These are phyloP conservation scores for Gossypium australe DNA, from an alignment of 345 rosid genomes.

Conservation along the genomic window DNA sequence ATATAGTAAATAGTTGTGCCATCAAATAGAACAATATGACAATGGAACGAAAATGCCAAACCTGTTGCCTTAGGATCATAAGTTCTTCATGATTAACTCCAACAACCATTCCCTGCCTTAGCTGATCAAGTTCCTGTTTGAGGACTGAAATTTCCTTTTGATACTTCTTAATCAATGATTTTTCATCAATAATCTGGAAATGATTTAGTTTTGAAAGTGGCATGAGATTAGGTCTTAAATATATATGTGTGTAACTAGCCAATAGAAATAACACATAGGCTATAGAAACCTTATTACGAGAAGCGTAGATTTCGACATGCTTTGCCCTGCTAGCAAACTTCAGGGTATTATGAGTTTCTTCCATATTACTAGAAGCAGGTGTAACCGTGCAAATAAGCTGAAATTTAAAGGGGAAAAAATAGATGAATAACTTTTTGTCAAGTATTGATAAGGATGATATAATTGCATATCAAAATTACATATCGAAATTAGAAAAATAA, in stretches of 20 bases:
- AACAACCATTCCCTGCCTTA: slow-evolving; percentile 72
- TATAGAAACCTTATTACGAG: slow-evolving; percentile 80
- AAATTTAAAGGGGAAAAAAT: slow-evolving; percentile 10
- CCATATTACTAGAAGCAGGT: slow-evolving; percentile 95
- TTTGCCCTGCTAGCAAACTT: slow-evolving; percentile 99
- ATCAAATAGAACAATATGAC: slow-evolving; percentile 1
- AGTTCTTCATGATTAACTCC: slow-evolving; percentile 96
- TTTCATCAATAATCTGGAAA: slow-evolving; percentile 93
- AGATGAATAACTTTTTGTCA: not conserved
- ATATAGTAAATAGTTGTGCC: not conserved
- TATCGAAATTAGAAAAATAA: not conserved
- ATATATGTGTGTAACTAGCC: not conserved
- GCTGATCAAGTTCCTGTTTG: slow-evolving; percentile 87
- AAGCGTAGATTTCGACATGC: slow-evolving; percentile 90
- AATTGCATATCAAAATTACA: not conserved
- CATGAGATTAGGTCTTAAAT: slow-evolving; percentile 16
- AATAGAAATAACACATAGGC: not conserved
- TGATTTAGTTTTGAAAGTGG: slow-evolving; percentile 16
- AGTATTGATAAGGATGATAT: not conserved
- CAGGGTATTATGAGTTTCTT: slow-evolving; percentile 98
- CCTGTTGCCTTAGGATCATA: slow-evolving; percentile 86
- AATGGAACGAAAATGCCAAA: slow-evolving; percentile 21
- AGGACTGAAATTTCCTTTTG: slow-evolving; percentile 90
- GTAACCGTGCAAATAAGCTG: slow-evolving; percentile 99
- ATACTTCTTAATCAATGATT: slow-evolving; percentile 93